A percentile compares a stretch with the other conserved stretches of the same genome.
These are phyloP conservation scores for Aspergillus quadrilineatus DNA, from an alignment of 2,329 filamentous ascomycete species.

Conservation along the genomic window DNA sequence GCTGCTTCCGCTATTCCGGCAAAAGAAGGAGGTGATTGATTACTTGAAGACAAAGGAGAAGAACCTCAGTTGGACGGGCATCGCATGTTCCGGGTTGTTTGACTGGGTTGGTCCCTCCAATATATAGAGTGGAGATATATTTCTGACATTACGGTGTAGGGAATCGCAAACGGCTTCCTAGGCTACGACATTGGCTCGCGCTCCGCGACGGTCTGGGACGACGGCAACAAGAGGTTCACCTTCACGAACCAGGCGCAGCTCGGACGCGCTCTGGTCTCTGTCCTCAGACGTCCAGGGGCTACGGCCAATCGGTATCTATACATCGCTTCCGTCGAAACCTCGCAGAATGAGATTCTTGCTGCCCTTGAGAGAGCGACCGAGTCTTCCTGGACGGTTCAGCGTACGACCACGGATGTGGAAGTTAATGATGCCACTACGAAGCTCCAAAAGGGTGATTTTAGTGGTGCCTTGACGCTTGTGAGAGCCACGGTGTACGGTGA, in stretches of 20 bases:
- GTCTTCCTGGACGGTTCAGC: constrained; percentile 51
- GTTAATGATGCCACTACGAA: constrained; percentile 20
- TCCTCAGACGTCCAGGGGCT: constrained; percentile 50
- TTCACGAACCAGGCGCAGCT: constrained; percentile 54
- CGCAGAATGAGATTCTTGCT: constrained; percentile 58
- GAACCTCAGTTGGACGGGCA: constrained; percentile 59
- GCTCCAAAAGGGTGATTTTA: constrained; percentile 24
- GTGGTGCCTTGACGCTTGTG: constrained; percentile 24
- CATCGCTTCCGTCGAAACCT: constrained; percentile 57
- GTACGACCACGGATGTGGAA: constrained; percentile 30
- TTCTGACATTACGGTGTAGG: constrained; percentile 28
- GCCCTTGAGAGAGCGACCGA: constrained; percentile 55
- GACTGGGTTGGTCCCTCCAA: constrained; percentile 48
- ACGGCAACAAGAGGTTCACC: constrained; percentile 54
- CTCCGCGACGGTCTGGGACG: constrained; percentile 57
- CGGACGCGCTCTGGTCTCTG: constrained; percentile 52
- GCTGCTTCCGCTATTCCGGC: constrained; percentile 25
- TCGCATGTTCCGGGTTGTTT: constrained; percentile 61
- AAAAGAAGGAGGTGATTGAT: constrained; percentile 41
- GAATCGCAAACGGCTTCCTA: constrained; percentile 50
- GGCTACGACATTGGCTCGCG: constrained; percentile 53
- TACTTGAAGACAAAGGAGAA: constrained; percentile 54
- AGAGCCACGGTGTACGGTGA: constrained; percentile 23
- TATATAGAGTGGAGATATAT: background rate
- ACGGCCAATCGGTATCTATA: constrained; percentile 61